phyloP scores from a whole-genome alignment of 78 protist genomes.

The Emiliania huxleyi region DNA sequence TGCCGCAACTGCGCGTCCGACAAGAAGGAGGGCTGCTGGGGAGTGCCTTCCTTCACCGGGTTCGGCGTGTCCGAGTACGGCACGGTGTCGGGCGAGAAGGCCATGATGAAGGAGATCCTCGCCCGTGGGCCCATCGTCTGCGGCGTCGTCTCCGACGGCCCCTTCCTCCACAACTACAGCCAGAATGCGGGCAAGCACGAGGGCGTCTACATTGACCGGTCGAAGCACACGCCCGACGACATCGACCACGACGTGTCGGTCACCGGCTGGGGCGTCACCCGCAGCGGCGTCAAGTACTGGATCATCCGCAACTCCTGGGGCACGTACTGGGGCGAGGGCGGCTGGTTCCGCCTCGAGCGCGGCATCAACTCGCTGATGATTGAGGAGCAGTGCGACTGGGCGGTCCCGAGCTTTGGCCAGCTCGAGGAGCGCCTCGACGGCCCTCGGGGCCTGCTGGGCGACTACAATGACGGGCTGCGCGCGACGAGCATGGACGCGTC shows the following conservation, averaged over 20 bases:
- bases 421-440: too few relatives aligned
- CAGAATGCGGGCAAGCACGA: not conserved
- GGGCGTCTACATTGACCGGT: not conserved
- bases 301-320: conserved; percentile 6
- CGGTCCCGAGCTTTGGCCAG: too few relatives aligned
- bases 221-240: not conserved
- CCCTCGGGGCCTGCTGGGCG: too few relatives aligned
- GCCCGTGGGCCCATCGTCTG: conserved; percentile 71
- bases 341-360: not conserved
- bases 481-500: too few relatives aligned
- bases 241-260: conserved; percentile 70
- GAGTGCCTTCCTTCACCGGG: conserved; percentile 53
- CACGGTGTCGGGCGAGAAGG: conserved; percentile 59
- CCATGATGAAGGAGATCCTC: conserved; percentile 73
- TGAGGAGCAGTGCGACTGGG: not conserved
- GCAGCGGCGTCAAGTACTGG: not conserved
- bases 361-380: not conserved
- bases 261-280: conserved; percentile 58
- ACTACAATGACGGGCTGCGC: too few relatives aligned
- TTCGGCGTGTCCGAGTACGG: conserved; percentile 70
- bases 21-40: too few relatives aligned
- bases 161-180: not conserved
- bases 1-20: conserved; percentile 78
- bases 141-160: conserved; percentile 28
- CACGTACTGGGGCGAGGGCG: conserved; percentile 19